Conservation (phyloP, 2,329 filamentous ascomycete species). For the Sclerotinia subarctica region DNA sequence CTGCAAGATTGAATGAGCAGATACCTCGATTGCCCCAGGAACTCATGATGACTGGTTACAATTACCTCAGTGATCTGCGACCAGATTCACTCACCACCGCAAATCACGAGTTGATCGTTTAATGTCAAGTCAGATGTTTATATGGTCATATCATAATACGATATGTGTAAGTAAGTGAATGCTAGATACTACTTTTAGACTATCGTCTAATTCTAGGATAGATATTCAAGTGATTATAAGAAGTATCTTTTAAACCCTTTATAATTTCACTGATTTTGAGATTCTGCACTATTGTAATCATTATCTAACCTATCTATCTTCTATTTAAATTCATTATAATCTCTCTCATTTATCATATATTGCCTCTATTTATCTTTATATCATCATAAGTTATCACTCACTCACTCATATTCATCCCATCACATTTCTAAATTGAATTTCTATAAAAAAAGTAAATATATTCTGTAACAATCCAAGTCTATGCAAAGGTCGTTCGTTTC, state of each 20-base stretch:
- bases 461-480: background rate
- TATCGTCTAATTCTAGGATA: slow-evolving; percentile 6
- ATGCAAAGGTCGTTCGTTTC: background rate
- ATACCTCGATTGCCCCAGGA: background rate
- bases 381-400: no score
- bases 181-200: background rate
- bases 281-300: background rate
- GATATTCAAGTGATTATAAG: background rate
- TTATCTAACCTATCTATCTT: no score
- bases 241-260: no score
- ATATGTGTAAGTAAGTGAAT: background rate
- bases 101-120: no score
- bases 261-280: no score
- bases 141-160: background rate
- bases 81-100: no score
- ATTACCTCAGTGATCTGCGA: background rate
- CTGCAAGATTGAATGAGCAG: background rate
- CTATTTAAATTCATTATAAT: background rate
- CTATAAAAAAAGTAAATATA: no score
- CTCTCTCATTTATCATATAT: background rate
- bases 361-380: no score
- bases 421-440: accelerated
- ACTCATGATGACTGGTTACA: no score
- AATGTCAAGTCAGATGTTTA: background rate
- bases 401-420: background rate